Conservation (phyloP, 441 rosid genomes). For the Theobroma grandiflorum region DNA sequence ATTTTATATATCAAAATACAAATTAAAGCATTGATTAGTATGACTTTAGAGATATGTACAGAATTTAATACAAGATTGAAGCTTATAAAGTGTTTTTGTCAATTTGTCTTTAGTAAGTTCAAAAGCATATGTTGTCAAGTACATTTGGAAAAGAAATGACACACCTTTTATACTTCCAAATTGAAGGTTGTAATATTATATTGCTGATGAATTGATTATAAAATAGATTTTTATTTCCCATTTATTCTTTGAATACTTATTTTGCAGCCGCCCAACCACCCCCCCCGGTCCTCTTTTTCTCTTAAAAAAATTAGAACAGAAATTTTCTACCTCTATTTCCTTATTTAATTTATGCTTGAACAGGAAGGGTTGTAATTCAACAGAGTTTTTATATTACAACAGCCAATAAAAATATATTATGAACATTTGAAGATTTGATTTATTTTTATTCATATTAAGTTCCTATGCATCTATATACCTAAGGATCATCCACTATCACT, state of each 20-base stretch:
- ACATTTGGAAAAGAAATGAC: background rate
- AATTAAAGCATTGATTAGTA: background rate
- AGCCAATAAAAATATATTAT: background rate
- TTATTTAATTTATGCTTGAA: too few relatives aligned
- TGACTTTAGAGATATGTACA: background rate
- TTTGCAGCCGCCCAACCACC: too few relatives aligned
- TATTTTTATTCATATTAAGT: background rate
- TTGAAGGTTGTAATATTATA: background rate
- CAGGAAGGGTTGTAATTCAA: too few relatives aligned
- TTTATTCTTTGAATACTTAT: background rate
- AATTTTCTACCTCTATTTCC: too few relatives aligned
- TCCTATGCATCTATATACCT: background rate
- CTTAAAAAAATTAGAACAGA: background rate
- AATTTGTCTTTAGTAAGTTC: background rate
- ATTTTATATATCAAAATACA: background rate
- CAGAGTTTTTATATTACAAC: too few relatives aligned
- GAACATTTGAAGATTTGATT: background rate
- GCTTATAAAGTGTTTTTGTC: background rate
- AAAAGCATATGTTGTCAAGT: background rate
- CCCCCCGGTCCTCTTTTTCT: background rate
- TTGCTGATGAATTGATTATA: slow-evolving; percentile 1
- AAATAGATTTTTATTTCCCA: background rate
- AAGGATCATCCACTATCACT: background rate
- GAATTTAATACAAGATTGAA: background rate
- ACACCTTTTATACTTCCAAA: background rate